Evolutionary conservation across 129 eudicot species (phyloP), one percentile per base, ranked within the genome.

Genomic region (Pulicaria dysenterica): DNA sequence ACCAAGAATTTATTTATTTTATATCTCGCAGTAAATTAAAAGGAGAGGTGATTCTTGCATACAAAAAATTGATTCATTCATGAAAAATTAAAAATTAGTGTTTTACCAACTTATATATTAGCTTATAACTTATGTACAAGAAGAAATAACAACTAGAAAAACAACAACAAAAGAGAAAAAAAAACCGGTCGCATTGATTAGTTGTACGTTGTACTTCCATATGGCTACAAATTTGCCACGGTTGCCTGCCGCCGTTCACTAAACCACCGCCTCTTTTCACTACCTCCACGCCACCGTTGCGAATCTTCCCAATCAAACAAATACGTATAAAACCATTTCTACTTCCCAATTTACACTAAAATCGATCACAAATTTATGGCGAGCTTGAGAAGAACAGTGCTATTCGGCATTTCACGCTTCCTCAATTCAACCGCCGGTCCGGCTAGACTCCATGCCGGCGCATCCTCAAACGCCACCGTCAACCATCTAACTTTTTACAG

Each of bases 381-480:
- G 69, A 77, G 57, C 73, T 80, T 85, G 67, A 75, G 95, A 82
- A 91, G 86, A 74, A 80, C 73, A n/a, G 48, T 91, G 6, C 19
- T 81, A 58, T 76, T 69, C 61, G 74, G 77, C 37, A 45, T 91
- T 11, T 86, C 88, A 65, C 86, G 92, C 11, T 40, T 85, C 63
- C 68, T 85, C 40, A 84, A 72, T 60, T 49, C 84, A 15, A 48
- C 86, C 0, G 17, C 66, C 47, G 36, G 58, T 11, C 57, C 85
- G 14, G 44, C 71, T 56, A 71, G 54, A 12, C 5, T 65, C 40
- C 44, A 82, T 48, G 39, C 39, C 41, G 55, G 64, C 61, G 60
- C 31, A 36, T 65, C 87, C n/a, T 41, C 85, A 6, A 59, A 73
- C 43, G 53, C 15, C 37, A 13, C 53, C 13, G 14, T 81, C 14